Conservation (phyloP, 441 rosid genomes). For the Pelargonium australe region DNA sequence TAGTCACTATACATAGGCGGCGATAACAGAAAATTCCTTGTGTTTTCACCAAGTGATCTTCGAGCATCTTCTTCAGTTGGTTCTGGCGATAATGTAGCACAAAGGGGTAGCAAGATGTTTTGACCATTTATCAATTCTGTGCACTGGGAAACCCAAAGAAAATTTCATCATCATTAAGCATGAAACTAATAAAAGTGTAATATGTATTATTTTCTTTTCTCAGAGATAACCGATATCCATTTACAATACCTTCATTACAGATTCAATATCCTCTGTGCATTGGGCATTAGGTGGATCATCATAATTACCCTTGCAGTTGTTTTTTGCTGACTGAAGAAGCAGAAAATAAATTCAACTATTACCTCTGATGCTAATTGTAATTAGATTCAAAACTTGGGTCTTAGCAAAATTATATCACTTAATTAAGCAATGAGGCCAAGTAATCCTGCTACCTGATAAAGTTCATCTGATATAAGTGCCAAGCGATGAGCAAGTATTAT, state of each 20-base stretch:
- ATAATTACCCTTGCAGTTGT: slow-evolving; percentile 24
- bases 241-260: neutral
- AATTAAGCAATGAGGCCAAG: no score
- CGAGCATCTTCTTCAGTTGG: slow-evolving; percentile 16
- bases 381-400: no score
- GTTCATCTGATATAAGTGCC: slow-evolving; percentile 23
- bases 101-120: slow-evolving; percentile 23
- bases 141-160: slow-evolving; percentile 10
- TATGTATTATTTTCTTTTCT: no score
- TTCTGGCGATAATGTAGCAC: slow-evolving; percentile 21
- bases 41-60: slow-evolving; percentile 21
- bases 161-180: neutral
- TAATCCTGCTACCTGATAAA: slow-evolving; percentile 18
- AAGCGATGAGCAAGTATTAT: slow-evolving; percentile 19
- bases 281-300: slow-evolving; percentile 8
- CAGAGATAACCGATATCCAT: neutral
- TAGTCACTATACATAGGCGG: slow-evolving; percentile 12
- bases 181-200: neutral
- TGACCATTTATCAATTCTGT: slow-evolving; percentile 17
- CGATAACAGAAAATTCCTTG: slow-evolving; percentile 12
- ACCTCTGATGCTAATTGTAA: no score
- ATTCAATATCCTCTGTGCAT: slow-evolving; percentile 19
- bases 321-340: slow-evolving; percentile 24
- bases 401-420: no score
- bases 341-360: no score